Base-by-base conservation (phyloP, 2,329 filamentous ascomycete genomes). In the Aureobasidium sp. region DNA sequence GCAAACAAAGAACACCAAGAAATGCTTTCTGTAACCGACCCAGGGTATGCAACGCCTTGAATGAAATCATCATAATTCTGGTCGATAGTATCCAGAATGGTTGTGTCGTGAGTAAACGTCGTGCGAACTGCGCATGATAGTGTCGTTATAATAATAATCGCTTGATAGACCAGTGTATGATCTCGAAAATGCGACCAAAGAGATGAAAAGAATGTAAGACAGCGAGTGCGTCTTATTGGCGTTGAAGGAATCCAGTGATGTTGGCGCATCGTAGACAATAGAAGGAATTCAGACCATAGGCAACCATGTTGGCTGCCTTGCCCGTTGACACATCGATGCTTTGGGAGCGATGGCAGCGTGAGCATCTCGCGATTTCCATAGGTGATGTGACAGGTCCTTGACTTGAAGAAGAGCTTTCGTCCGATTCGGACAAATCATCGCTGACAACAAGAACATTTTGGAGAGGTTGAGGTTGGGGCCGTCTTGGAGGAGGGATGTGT, bases 241-340 rank as follows among this genome's bases (percentile, higher is more conserved):
- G 66, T 57, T 70, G 68, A 50, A 20, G 17, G 29, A 59, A 67
- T 23, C 73, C 73, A n/a, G 74, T 72, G 37, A 74, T 68, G 44
- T 61, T 67, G 39, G 73, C 72, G 62, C 72, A 75, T 29, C 73
- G 67, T 17, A 62, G 68, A 68, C 73, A 75, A 67, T 75, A 75
- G 67, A 70, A 75, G 37, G 69, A 67, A 48, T 75, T 75, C 20
- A 74, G 66, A 10, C 73, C 73, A 48, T 74, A 75, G 13, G 67
- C 66, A 17, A 74, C 63, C 73, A 75, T 75, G 66, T 73, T 74
- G 58, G 66, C 68, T n/a, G 57, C 57, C 51, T 70, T 69, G n/a
- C 71, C 71, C 6, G 70, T 72, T 51, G 67, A 61, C 26, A 70
- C 52, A 55, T 74, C 71, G 48, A 72, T 52, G 66, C 71, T 73